Evolutionary conservation across 1,284 basidiomycete species (phyloP).

Genomic region (Trametes sp.): DNA sequence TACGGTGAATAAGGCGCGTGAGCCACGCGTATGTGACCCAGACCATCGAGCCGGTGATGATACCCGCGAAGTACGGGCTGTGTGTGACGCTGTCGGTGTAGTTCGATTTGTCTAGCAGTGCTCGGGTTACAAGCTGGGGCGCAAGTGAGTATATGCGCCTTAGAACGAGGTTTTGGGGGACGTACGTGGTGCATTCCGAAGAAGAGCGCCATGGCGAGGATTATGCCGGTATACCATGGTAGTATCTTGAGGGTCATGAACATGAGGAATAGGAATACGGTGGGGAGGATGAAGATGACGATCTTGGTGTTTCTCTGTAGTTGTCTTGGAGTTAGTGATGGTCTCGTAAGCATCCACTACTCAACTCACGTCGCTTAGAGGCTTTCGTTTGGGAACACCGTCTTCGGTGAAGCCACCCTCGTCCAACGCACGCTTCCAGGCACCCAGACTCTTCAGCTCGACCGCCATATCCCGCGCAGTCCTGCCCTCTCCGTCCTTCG

Average conservation of each 20-base stretch:
- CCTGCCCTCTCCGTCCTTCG: conserved; percentile 86
- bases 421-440: conserved; percentile 88
- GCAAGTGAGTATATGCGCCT: conserved; percentile 29
- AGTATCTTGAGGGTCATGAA: conserved; percentile 85
- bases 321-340: too few relatives aligned
- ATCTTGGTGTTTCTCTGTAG: conserved; percentile 82
- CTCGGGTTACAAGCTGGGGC: conserved; percentile 78
- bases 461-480: conserved; percentile 95
- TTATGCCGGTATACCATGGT: conserved; percentile 89
- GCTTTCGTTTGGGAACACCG: conserved; percentile 72
- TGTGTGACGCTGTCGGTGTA: conserved; percentile 81
- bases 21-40: conserved; percentile 91
- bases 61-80: conserved; percentile 91
- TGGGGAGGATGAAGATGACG: conserved; percentile 85
- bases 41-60: conserved; percentile 86
- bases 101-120: conserved; percentile 78
- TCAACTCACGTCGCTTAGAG: conserved; percentile 62
- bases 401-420: conserved; percentile 85
- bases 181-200: conserved; percentile 93
- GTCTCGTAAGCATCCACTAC: too few relatives aligned
- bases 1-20: conserved; percentile 75
- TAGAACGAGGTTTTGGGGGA: conserved; percentile 29
- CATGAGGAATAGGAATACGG: conserved; percentile 80
- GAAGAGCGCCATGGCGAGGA: conserved; percentile 85
- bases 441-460: conserved; percentile 89